Conservation (phyloP, 352 stramenopile genomes). For the Phytopythium oedochilum region DNA sequence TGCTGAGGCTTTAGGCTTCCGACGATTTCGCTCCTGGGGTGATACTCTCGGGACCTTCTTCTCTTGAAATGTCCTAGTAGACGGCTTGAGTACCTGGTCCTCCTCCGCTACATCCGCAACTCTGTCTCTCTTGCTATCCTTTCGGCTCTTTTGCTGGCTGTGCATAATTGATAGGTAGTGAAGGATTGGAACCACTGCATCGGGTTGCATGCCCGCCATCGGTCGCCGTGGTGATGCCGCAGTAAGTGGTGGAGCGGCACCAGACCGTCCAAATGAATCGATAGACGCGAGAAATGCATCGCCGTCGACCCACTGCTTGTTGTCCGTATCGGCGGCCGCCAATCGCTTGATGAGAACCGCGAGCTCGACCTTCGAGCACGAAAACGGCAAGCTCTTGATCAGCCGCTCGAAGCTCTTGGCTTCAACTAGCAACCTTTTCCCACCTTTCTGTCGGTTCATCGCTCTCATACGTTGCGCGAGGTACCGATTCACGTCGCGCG, state of each 20-base stretch:
- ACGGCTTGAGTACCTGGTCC: not conserved
- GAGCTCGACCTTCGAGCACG: slow-evolving; percentile 32
- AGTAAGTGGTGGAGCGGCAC: slow-evolving; percentile 20
- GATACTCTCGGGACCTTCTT: not conserved
- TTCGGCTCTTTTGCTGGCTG: slow-evolving; percentile 13
- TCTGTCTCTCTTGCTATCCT: slow-evolving; percentile 2
- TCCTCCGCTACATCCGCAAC: not conserved
- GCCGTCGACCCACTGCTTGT: slow-evolving; percentile 16
- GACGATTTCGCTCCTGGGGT: not conserved
- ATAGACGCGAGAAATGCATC: slow-evolving; percentile 29
- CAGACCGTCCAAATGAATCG: slow-evolving; percentile 25
- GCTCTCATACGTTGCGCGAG: slow-evolving; percentile 25
- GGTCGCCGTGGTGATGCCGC: not conserved
- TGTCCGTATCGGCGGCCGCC: not conserved
- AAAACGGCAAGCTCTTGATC: slow-evolving; percentile 32
- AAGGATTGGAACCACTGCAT: slow-evolving; percentile 29
- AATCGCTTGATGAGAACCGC: slow-evolving; percentile 21
- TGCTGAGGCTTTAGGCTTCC: not conserved
- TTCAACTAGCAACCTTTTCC: slow-evolving; percentile 14
- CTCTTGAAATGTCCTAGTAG: not conserved
- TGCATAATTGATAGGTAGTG: slow-evolving; percentile 46
- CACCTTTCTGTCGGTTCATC: slow-evolving; percentile 10
- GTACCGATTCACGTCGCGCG: slow-evolving; percentile 40
- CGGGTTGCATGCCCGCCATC: slow-evolving; percentile 8
- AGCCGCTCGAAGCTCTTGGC: slow-evolving; percentile 31